Evolutionary conservation across 495 filamentous ascomycete genomes (phyloP).

Genomic region (Hapsidospora chrysogenum): DNA sequence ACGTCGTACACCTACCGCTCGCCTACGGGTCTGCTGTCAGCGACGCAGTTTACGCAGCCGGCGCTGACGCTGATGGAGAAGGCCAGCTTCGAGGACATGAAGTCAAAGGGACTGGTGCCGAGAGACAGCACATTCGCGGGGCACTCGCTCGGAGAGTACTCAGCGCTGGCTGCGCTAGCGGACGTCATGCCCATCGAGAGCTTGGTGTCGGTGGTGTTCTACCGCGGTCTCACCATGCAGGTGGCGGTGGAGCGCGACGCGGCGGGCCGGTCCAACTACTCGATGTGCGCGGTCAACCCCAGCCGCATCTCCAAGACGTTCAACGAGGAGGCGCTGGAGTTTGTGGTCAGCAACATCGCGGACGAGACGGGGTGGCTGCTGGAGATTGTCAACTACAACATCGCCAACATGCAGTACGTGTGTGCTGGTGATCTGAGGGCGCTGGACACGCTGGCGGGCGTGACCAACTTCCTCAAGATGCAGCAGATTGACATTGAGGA

Average conservation of each 20-base stretch:
- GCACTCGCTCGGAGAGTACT: constrained; percentile 97
- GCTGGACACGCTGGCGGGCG: constrained; percentile 80
- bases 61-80: constrained; percentile 99
- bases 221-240: constrained; percentile 97
- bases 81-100: constrained; percentile 98
- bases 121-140: constrained; percentile 93
- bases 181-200: constrained; percentile 99
- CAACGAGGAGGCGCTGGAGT: constrained; percentile 90
- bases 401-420: constrained; percentile 97
- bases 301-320: constrained; percentile 94
- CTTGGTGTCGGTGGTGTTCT: constrained; percentile 96
- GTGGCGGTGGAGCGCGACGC: constrained; percentile 96
- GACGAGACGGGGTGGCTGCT: constrained; percentile 88
- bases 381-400: constrained; percentile 98
- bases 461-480: constrained; percentile 84
- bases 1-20: constrained; percentile 94
- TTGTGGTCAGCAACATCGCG: constrained; percentile 81
- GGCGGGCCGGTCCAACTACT: constrained; percentile 85
- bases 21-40: constrained; percentile 85
- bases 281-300: constrained; percentile 97
- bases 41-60: constrained; percentile 96
- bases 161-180: constrained; percentile 84
- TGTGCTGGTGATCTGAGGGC: constrained; percentile 93
- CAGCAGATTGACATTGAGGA: constrained; percentile 94
- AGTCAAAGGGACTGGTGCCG: constrained; percentile 86